Percentiles rank a stretch among this genome's conserved stretches.
phyloP scores from a whole-genome alignment of 805 yeast genomes.

The Candida xyloterini region DNA sequence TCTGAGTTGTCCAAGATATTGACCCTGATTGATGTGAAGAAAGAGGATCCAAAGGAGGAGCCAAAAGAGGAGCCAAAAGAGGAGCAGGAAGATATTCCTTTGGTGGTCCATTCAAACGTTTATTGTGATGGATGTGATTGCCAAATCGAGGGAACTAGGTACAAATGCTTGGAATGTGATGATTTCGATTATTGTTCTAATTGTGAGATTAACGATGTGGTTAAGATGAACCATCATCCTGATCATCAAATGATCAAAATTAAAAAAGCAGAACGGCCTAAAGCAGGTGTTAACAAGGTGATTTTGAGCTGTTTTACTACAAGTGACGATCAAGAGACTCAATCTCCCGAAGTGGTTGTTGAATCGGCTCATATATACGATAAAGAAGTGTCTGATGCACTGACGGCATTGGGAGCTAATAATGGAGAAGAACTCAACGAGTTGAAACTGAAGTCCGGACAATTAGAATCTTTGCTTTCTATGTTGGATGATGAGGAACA shows the following conservation, averaged over 20 bases:
- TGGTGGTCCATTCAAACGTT: slow-evolving; percentile 21
- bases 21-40: slow-evolving; percentile 16
- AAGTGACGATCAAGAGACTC: background rate
- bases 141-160: slow-evolving; percentile 41
- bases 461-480: slow-evolving; percentile 16
- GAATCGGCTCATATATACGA: slow-evolving; percentile 1
- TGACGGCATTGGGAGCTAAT: slow-evolving; percentile 7
- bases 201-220: slow-evolving; percentile 33
- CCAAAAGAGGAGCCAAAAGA: slow-evolving; percentile 4
- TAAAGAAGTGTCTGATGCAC: slow-evolving; percentile 3
- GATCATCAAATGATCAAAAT: slow-evolving; percentile 31
- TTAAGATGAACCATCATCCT: slow-evolving; percentile 15
- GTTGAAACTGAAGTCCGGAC: slow-evolving; percentile 8
- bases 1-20: slow-evolving; percentile 18
- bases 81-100: slow-evolving; percentile 1
- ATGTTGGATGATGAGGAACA: slow-evolving; percentile 10
- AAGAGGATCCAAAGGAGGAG: background rate
- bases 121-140: slow-evolving; percentile 34
- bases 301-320: background rate
- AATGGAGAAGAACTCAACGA: slow-evolving; percentile 9
- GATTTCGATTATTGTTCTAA: slow-evolving; percentile 52
- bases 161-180: slow-evolving; percentile 48
- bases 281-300: background rate
- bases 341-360: background rate
- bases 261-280: slow-evolving; percentile 17